These are phyloP conservation scores for Apiotrichum laibachii DNA, from an alignment of 1,284 basidiomycete species.

Conservation along the genomic window DNA sequence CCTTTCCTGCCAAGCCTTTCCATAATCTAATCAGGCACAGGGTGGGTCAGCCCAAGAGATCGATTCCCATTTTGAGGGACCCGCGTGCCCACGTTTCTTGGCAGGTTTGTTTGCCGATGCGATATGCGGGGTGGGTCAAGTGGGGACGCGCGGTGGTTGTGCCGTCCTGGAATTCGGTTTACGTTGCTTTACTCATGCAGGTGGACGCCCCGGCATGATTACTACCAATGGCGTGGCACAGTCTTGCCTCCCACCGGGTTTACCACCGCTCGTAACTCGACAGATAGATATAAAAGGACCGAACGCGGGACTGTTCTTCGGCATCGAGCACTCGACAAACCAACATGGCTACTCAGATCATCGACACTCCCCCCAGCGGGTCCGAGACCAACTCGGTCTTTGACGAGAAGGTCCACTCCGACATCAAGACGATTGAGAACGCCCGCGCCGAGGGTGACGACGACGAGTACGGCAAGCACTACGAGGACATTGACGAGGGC, in stretches of 20 bases:
- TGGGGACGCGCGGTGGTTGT: too few species aligned
- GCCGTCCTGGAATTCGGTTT: too few species aligned
- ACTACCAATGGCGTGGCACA: too few species aligned
- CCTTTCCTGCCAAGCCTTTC: too few species aligned
- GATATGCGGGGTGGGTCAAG: too few species aligned
- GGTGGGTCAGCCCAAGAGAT: too few species aligned
- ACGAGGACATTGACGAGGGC: conserved; percentile 7
- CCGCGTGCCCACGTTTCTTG: too few species aligned
- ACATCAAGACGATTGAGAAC: not conserved
- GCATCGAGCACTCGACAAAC: not conserved
- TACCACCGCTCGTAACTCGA: too few species aligned
- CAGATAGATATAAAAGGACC: not conserved
- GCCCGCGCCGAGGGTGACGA: not conserved
- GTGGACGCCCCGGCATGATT: too few species aligned
- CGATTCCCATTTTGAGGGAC: too few species aligned
- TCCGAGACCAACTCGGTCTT: not conserved
- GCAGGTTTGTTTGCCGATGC: too few species aligned
- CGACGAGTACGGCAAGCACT: not conserved
- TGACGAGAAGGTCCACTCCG: not conserved
- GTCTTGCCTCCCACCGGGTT: not conserved
- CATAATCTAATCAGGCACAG: too few species aligned
- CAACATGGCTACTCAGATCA: not conserved
- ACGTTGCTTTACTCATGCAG: not conserved
- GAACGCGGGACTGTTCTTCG: not conserved
- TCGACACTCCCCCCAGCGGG: not conserved